Conservation (phyloP, 768 basidiomycete genomes). For the Boletus subparvulus region DNA sequence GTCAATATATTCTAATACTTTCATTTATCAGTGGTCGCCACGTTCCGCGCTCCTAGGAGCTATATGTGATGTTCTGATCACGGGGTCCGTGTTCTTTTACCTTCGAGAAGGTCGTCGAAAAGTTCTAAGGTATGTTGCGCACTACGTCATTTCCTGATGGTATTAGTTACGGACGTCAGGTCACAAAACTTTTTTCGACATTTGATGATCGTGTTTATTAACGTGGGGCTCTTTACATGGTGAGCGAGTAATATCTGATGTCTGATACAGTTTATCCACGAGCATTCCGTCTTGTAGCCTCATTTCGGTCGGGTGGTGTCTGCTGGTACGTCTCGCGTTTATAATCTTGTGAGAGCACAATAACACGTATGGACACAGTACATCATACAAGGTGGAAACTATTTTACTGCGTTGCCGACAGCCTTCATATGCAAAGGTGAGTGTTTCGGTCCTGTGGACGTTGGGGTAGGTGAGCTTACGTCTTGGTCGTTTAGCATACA, state of each 20-base stretch:
- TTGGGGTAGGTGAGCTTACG: background rate
- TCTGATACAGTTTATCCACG: background rate
- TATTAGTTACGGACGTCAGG: background rate
- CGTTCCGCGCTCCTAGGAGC: conserved; percentile 29
- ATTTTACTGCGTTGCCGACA: conserved; percentile 1
- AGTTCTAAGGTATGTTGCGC: conserved; percentile 3
- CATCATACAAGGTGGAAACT: background rate
- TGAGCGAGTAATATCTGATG: background rate
- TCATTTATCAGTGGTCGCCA: conserved; percentile 11
- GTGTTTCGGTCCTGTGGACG: background rate
- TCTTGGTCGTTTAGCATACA: background rate
- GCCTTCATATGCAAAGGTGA: conserved; percentile 5
- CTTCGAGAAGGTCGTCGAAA: conserved; percentile 14
- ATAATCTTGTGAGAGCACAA: background rate
- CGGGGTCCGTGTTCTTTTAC: conserved; percentile 22
- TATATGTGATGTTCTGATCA: conserved; percentile 16
- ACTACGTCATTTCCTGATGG: too few species aligned
- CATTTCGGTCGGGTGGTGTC: conserved; percentile 7
- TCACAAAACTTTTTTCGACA: conserved; percentile 11
- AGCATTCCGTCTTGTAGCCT: background rate
- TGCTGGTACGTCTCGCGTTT: background rate
- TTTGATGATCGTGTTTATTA: conserved; percentile 13
- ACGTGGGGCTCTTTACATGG: conserved; percentile 18
- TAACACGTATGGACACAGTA: background rate
- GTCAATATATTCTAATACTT: background rate